Conservation (phyloP, 192 early-diverging fungal genomes). For the Diversispora epigaea region DNA sequence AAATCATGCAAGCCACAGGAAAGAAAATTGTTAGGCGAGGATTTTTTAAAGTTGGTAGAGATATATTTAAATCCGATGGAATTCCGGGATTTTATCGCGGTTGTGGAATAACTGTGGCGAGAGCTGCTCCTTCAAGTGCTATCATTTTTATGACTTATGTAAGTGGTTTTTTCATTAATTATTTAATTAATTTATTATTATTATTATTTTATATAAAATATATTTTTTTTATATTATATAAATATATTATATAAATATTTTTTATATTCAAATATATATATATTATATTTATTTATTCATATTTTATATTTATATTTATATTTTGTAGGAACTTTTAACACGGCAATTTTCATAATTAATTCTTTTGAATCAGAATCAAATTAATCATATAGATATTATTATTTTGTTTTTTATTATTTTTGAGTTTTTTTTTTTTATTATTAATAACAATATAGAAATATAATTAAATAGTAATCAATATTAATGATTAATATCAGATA, state of each 20-base stretch:
- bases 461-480: no score
- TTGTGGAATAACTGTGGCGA: conserved; percentile 85
- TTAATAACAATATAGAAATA: no score
- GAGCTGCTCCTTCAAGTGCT: conserved; percentile 90
- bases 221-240: no score
- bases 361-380: no score
- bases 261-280: no score
- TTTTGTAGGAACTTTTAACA: background rate
- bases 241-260: no score
- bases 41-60: conserved; percentile 61
- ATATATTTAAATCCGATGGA: conserved; percentile 76
- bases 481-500: no score
- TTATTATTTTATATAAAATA: no score
- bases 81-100: conserved; percentile 88
- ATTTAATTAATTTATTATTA: no score
- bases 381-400: no score
- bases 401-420: no score
- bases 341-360: background rate
- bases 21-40: conserved; percentile 34
- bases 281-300: background rate
- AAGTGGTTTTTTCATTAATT: conserved; percentile 47
- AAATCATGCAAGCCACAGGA: conserved; percentile 36
- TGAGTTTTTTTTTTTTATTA: no score
- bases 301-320: background rate
- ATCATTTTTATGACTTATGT: conserved; percentile 97